Base-by-base conservation (phyloP, 1,284 basidiomycete species). In the Puccinia coronata region DNA sequence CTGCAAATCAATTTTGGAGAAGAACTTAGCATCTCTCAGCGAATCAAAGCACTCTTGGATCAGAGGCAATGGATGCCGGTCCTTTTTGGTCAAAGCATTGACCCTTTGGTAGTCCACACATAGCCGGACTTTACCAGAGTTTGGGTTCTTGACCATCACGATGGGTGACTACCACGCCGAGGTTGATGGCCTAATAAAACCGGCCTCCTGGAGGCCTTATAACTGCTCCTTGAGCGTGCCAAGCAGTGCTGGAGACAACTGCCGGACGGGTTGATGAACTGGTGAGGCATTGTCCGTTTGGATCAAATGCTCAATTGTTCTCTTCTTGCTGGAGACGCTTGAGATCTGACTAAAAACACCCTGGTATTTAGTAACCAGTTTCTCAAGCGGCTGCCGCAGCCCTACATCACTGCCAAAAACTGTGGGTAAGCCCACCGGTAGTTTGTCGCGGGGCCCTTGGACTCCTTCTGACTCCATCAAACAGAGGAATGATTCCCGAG, bases 1-100 rank as follows among this genome's bases (percentile, higher is more conserved):
- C 47, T 51, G 47, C 11, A 72, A 20, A 53, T 72, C 23, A 51
- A 72, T 51, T 31, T 49, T 51, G 25, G 70, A 51, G 51, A 49
- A 72, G 6, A 51, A 49, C 5, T 12, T 3, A 31, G 9, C 25
- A 1, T 28, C 65, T 11, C 34, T 43, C 43, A 43, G 6, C 8
- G 16, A 43, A 43, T 43, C 43, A 43, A 43, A 43, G 16, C 43
- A 43, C 16, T 43, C 43, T 16, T 43, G 43, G 43, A 43, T 43
- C 43, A 43, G 16, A 43, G 43, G 43, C 43, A 43, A 43, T 43
- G 43, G 43, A 16, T 43, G 43, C 43, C 16, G 43, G 43, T 43
- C 43, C 43, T 43, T 43, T 16, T 43, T 43, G 43, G 43, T 43
- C 43, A 43, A 6, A 8, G 16, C 6, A 43, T 43, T 43, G 8